Evolutionary conservation across 108 stramenopile genomes (phyloP), one percentile per base, ranked within the genome.

Genomic region (Fistulifera pelliculosa): DNA sequence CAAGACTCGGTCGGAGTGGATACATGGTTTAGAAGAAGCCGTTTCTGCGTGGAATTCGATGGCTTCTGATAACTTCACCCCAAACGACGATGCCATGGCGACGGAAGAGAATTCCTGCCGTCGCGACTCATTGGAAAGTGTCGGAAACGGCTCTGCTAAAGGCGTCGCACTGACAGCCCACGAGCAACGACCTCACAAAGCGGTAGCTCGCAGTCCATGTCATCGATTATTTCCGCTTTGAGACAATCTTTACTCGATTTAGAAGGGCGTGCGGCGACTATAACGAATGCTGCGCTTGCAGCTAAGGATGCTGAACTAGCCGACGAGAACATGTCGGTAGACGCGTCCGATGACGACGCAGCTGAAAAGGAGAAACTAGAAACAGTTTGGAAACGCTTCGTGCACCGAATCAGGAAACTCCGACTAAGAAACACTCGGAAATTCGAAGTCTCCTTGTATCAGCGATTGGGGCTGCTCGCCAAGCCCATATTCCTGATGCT

Each of bases 391-490:
- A 90, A 83, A 66, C 80, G 65, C 49, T 63, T 74, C 41, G 69
- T 87, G 17, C 64, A 80, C 62, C 71, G 70, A 21, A 66, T 90
- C 8, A 59, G 11, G 44, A 51, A 10, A 68, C 80, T 12, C 76
- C 74, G 41, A 67, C 79, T 8, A 60, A 56, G 11, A 44, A 65
- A 16, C 59, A 77, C 31, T 68, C 49, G 1, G 67, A 75, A 24
- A 80, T 90, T 44, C 73, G 81, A 6, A 73, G 81, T 19, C 47
- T 68, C 14, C 53, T 90, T 14, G 72, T 85, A 13, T 74, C 75
- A 16, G 89, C 89, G 0, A 80, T 90, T 50, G 67, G 83, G 41
- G 72, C 81, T 53, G 89, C 89, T 14, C 72, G 89, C 24, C 85
- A 87, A 55, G 74, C 83, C 24, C 78, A 87, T 50, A 53, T 79